These are phyloP conservation scores for Perilla frutescens DNA, from an alignment of 257 asterid species.

Conservation along the genomic window DNA sequence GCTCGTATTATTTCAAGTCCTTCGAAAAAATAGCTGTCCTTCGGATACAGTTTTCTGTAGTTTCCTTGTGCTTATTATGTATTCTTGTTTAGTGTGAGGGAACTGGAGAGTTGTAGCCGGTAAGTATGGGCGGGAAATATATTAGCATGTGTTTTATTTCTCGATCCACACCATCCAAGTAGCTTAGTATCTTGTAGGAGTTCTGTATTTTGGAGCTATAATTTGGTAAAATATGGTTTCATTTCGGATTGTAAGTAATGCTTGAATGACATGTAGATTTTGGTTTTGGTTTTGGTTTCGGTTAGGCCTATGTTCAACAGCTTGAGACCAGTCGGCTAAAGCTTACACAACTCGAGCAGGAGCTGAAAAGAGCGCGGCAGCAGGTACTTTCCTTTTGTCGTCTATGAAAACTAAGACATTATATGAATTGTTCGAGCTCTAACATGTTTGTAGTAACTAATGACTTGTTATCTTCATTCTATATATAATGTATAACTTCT, in stretches of 20 bases:
- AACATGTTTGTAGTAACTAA: neutral
- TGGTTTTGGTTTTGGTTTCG: slow-evolving; percentile 33
- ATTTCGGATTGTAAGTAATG: neutral
- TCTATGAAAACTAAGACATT: neutral
- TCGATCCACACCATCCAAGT: no score
- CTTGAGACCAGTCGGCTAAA: slow-evolving; percentile 80
- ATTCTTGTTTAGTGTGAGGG: no score
- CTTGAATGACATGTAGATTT: slow-evolving; percentile 15
- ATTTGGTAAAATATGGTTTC: no score
- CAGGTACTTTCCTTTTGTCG: slow-evolving; percentile 56
- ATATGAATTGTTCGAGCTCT: neutral
- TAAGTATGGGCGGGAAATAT: no score
- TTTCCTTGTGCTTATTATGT: no score
- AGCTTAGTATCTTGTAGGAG: no score
- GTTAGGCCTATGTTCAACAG: slow-evolving; percentile 90
- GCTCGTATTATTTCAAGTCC: no score
- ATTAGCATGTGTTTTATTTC: no score
- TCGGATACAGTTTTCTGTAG: no score
- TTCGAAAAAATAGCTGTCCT: no score
- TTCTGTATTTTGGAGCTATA: no score
- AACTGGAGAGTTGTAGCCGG: no score
- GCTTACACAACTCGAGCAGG: slow-evolving; percentile 88
- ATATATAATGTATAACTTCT: neutral
- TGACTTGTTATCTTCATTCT: neutral
- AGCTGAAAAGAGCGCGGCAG: slow-evolving; percentile 74